Evolutionary conservation across 257 asterid species (phyloP).

Genomic region (Verbena officinalis): DNA sequence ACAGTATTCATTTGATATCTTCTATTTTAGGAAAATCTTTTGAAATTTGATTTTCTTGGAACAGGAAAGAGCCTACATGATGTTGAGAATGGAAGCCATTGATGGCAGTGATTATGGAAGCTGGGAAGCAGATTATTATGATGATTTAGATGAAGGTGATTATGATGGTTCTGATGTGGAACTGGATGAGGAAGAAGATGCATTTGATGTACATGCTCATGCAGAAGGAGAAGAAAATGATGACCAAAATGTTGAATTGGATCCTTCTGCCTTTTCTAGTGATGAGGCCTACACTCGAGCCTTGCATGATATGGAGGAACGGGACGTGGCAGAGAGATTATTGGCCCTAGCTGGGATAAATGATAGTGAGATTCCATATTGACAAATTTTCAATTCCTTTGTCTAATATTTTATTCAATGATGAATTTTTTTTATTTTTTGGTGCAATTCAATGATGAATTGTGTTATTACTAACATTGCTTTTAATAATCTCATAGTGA

Average conservation of each 20-base stretch:
- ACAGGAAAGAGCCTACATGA: constrained; percentile 95
- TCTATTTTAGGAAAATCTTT: background rate
- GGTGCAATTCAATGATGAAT: background rate
- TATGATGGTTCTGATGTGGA: constrained; percentile 60
- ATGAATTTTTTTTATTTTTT: constrained; percentile 23
- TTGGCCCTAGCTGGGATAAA: constrained; percentile 79
- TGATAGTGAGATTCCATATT: constrained; percentile 47
- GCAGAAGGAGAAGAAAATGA: constrained; percentile 56
- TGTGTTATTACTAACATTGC: constrained; percentile 22
- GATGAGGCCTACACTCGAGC: constrained; percentile 99
- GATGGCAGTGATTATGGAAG: constrained; percentile 68
- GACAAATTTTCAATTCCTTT: constrained; percentile 10
- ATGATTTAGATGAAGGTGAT: constrained; percentile 56
- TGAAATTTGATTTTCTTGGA: constrained; percentile 12
- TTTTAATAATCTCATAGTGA: constrained; percentile 35
- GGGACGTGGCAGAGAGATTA: constrained; percentile 88
- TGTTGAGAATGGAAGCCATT: constrained; percentile 73
- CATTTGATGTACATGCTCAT: constrained; percentile 47
- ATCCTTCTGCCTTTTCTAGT: constrained; percentile 83
- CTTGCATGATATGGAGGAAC: constrained; percentile 88
- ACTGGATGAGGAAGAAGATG: constrained; percentile 55
- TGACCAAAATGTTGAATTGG: constrained; percentile 58
- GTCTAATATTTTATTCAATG: background rate
- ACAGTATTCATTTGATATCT: no score
- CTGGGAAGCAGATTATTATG: constrained; percentile 67